Percentiles rank a stretch among this genome's conserved stretches.
Conservation (phyloP, 768 basidiomycete genomes). For the Kockovaella imperatae region DNA sequence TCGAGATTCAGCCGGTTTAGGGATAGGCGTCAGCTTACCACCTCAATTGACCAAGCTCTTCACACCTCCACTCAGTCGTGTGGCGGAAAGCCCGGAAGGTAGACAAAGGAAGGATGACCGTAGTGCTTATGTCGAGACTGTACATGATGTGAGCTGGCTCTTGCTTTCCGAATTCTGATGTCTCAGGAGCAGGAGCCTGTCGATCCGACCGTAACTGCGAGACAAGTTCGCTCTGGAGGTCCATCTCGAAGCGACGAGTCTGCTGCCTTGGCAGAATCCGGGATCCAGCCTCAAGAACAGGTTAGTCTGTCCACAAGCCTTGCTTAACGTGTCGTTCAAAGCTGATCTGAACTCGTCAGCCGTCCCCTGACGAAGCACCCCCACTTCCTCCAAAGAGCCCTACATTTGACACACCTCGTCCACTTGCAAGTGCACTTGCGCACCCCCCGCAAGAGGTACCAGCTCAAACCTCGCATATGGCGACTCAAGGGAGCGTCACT, state of each 20-base stretch:
- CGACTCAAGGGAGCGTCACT: neutral
- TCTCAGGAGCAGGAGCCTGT: constrained; percentile 11
- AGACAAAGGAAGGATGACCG: constrained; percentile 12
- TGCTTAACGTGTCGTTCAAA: neutral
- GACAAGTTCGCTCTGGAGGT: neutral
- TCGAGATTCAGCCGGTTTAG: constrained; percentile 15
- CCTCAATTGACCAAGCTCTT: constrained; percentile 1
- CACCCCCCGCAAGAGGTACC: neutral
- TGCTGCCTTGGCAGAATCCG: neutral
- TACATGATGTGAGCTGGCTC: constrained; percentile 36
- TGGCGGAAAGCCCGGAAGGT: constrained; percentile 5
- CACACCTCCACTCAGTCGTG: constrained; percentile 9
- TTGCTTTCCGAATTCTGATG: neutral
- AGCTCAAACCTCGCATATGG: too few species aligned
- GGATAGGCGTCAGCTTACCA: constrained; percentile 12
- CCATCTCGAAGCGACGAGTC: neutral
- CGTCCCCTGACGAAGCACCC: neutral
- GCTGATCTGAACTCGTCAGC: neutral
- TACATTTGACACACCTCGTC: too few species aligned
- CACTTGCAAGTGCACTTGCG: neutral
- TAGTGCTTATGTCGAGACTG: constrained; percentile 43
- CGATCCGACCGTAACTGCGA: neutral
- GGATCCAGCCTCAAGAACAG: neutral
- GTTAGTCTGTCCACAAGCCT: neutral
- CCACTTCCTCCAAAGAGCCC: neutral